phyloP scores from a whole-genome alignment of 768 basidiomycete species.

The Exsudoporus frostii region DNA sequence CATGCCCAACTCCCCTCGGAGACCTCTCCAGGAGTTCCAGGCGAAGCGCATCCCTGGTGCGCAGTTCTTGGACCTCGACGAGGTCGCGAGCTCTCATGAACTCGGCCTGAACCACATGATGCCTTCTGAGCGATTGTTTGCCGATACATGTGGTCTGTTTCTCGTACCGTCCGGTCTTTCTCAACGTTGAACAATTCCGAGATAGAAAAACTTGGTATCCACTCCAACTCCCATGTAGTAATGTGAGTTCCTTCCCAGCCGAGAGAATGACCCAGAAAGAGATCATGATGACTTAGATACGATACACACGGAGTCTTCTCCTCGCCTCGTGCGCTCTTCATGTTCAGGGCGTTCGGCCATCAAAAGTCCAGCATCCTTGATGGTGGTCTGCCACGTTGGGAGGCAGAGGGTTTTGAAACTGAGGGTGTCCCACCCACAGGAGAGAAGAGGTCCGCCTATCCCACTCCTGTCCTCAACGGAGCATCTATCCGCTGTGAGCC shows the following conservation, averaged over 20 bases:
- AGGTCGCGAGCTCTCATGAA: conserved; percentile 68
- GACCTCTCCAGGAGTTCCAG: conserved; percentile 65
- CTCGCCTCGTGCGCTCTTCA: conserved; percentile 88
- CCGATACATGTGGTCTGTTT: conserved; percentile 71
- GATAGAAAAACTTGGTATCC: conserved; percentile 71
- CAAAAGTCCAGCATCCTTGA: conserved; percentile 81
- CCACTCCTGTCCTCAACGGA: conserved; percentile 50
- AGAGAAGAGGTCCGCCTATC: conserved; percentile 39
- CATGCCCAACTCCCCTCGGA: conserved; percentile 85
- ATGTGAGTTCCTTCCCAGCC: conserved; percentile 45
- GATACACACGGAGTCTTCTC: conserved; percentile 91
- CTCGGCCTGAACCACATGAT: conserved; percentile 94
- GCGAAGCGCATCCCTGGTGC: conserved; percentile 67
- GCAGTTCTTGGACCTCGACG: conserved; percentile 76
- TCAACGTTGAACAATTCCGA: conserved; percentile 7
- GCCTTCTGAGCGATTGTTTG: conserved; percentile 69
- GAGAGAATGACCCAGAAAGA: conserved; percentile 5
- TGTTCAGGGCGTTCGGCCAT: conserved; percentile 92
- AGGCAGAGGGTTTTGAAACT: conserved; percentile 57
- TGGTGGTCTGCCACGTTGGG: conserved; percentile 89
- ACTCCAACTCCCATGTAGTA: conserved; percentile 73
- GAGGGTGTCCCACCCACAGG: conserved; percentile 35
- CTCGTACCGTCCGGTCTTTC: conserved; percentile 3
- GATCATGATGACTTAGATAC: conserved; percentile 51
- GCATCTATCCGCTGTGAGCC: conserved; percentile 44